Evolutionary conservation across 2,329 filamentous ascomycete genomes (phyloP).

Genomic region (Trichoderma sp.): DNA sequence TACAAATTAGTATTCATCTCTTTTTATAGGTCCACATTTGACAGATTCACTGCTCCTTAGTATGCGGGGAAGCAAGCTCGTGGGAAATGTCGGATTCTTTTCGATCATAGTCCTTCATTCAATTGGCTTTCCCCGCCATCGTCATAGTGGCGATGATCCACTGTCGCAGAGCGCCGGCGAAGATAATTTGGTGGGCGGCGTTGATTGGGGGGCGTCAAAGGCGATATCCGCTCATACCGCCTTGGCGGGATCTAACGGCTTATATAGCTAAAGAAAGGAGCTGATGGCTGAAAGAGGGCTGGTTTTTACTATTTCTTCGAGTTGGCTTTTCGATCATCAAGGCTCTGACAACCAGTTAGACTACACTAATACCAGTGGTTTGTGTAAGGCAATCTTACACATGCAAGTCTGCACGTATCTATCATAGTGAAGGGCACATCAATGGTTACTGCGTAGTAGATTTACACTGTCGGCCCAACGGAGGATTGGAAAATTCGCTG

Average conservation of each 20-base stretch:
- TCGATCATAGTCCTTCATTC: not conserved
- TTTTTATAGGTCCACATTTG: not conserved
- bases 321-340: not conserved
- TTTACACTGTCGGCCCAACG: not conserved
- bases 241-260: constrained; percentile 4
- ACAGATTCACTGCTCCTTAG: not conserved
- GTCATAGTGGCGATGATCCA: constrained; percentile 21
- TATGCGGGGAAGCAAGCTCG: constrained; percentile 3
- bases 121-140: not conserved
- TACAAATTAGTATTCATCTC: not conserved
- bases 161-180: not conserved
- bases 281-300: not conserved
- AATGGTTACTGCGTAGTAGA: not conserved
- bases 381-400: not conserved
- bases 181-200: not conserved
- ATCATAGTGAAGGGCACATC: not conserved
- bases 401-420: not conserved
- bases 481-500: not conserved
- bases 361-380: not conserved
- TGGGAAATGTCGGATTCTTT: not conserved
- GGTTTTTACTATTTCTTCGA: not conserved
- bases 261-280: not conserved
- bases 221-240: not conserved
- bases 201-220: constrained; percentile 3
- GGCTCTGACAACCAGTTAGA: not conserved